Base-by-base conservation (phyloP, 1,284 basidiomycete species). In the Schizopora paradoxa region DNA sequence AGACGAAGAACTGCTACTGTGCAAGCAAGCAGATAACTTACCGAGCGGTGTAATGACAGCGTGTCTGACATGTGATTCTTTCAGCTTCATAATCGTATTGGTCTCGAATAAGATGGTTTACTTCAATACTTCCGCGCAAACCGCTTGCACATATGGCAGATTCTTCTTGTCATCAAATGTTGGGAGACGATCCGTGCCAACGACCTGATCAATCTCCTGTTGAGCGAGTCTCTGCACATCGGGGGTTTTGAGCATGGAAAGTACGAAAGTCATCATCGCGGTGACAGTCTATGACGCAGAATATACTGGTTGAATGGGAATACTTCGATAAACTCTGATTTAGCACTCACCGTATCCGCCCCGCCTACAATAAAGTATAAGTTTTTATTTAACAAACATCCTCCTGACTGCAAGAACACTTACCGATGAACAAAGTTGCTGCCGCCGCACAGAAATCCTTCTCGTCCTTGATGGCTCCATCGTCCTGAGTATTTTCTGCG, bases 71-170 rank as follows among this genome's bases (percentile, higher is more conserved):
- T 21, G 26, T 37, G n/a, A 16, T 39, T 5, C n/a, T 11, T 23
- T n/a, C 18, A 18, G 29, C 18, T 14, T 22, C n/a, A n/a, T n/a
- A n/a, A n/a, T n/a, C n/a, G 5, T 31, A 13, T 10, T 5, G 33
- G 10, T 29, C 22, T 33, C 19, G 10, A 22, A 33, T n/a, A n/a
- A 33, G 10, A 13, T 18, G 10, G 21, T 31, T 55, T 56, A 61
- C 10, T 61, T 50, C 23, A 56, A 37, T 5, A 60, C 53, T 51
- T 69, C 67, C 43, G 58, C 60, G 14, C 66, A 46, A 13, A 64
- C 48, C 7, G 61, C 62, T n/a, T 60, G 54, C 8, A 67, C 45
- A 49, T 66, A 68, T 0, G 65, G 63, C 23, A 67, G 52, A 6
- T 45, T 49, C 3, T 59, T 56, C 14, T 56, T 40, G 39, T 68